These are phyloP conservation scores for Cystoderma amianthinum DNA, from an alignment of 768 basidiomycete species.

Conservation along the genomic window DNA sequence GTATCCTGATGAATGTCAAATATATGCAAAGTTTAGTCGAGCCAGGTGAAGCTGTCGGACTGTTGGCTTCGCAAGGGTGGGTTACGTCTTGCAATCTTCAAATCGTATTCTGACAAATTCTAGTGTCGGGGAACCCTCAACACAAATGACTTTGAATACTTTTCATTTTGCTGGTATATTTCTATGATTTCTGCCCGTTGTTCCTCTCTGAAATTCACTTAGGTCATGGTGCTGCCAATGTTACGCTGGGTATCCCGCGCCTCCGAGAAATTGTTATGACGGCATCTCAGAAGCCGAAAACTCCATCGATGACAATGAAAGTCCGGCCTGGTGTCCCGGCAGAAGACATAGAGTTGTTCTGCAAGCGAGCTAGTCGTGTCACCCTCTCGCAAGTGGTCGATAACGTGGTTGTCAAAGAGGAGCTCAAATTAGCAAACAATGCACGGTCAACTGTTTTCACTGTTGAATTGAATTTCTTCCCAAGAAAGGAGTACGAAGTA, in stretches of 20 bases:
- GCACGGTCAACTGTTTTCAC: conserved; percentile 75
- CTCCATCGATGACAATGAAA: conserved; percentile 92
- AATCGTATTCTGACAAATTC: not conserved
- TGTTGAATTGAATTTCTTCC: conserved; percentile 81
- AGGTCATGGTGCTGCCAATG: conserved; percentile 99
- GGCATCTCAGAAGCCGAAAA: conserved; percentile 91
- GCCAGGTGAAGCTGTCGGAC: conserved; percentile 96
- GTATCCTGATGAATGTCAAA: conserved; percentile 80
- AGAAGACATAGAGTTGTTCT: conserved; percentile 66
- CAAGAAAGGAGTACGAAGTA: conserved; percentile 69
- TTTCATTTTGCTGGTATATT: conserved; percentile 93
- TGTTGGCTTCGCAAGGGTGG: conserved; percentile 95
- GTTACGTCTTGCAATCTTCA: conserved; percentile 13
- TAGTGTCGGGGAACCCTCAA: conserved; percentile 97
- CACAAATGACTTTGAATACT: conserved; percentile 99
- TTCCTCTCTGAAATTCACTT: conserved; percentile 2
- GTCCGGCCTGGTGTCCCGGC: conserved; percentile 46
- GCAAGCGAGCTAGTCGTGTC: conserved; percentile 82
- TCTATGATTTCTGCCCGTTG: not conserved
- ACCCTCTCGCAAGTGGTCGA: conserved; percentile 87
- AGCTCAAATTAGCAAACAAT: conserved; percentile 56
- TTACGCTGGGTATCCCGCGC: conserved; percentile 97
- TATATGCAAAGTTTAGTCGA: conserved; percentile 93
- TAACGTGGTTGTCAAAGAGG: conserved; percentile 74
- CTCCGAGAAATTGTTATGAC: conserved; percentile 99